Evolutionary conservation across 768 basidiomycete genomes (phyloP), one percentile per base, ranked within the genome.

Genomic region (Lepiota brunneoincarnata): DNA sequence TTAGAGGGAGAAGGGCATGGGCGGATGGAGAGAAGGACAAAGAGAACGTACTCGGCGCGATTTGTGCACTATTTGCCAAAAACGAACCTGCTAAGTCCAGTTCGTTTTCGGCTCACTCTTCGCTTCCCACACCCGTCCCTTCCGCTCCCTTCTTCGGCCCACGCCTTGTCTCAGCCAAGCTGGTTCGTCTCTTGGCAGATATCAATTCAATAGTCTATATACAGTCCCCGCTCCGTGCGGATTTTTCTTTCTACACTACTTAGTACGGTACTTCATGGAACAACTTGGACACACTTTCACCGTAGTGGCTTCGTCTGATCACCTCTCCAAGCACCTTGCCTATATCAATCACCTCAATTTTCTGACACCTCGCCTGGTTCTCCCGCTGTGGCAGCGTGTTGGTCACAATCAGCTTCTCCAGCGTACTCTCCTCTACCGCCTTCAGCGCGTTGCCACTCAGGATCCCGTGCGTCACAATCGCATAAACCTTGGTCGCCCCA

Each of bases 361-460:
- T 91, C 39, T 70, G 69, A 71, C 91, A 92, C 50, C 66, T 69
- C 36, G 74, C 80, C 68, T 84, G 80, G 72, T 95, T 91, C 62
- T 75, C 84, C 47, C 78, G 65, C 71, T 98, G 97, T 50, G 97
- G 97, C 37, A 98, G 82, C 69, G 95, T 97, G 75, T 99, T 99
- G 65, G 97, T 98, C 65, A 99, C 96, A 54, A 98, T 93, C 67
- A 99, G 73, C 77, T 96, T 93, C 73, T 93, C 89, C 66, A 99
- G 78, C 51, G 80, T 80, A 55, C 90, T 89, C 61, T 76, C 77
- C 62, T 80, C 76, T 35, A 99, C 81, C 6, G 77, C 75, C 67
- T 82, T 76, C 62, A 98, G 78, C 44, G 97, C 94, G 60, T 88
- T 83, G 31, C 95, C 96, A 64, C 89, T 91, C 66, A 98, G 75